phyloP scores from a whole-genome alignment of 2,329 filamentous ascomycete species.

The Arthroderma sp. region DNA sequence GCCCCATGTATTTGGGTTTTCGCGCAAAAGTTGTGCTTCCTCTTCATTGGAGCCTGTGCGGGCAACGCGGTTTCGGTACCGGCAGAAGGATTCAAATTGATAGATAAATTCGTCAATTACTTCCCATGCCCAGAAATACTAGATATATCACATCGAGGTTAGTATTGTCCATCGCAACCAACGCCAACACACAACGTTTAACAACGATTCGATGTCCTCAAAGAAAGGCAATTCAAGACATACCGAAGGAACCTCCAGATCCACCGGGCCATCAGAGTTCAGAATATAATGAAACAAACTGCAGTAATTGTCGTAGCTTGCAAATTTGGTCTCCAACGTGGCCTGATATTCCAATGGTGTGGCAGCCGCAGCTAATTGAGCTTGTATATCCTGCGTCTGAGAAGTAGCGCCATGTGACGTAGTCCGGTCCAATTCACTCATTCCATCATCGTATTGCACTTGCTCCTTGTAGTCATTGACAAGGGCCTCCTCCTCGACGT shows the following conservation, averaged over 20 bases:
- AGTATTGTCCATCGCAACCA: background rate
- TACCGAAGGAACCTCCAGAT: constrained; percentile 91
- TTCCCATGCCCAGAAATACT: constrained; percentile 99
- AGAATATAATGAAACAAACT: constrained; percentile 98
- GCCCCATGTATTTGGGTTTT: constrained; percentile 98
- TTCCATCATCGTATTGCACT: constrained; percentile 80
- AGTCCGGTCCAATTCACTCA: constrained; percentile 67
- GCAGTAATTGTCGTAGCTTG: constrained; percentile 99
- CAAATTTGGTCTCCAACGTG: constrained; percentile 90
- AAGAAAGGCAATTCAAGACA: constrained; percentile 27
- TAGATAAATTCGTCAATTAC: constrained; percentile 99
- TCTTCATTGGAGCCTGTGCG: constrained; percentile 72
- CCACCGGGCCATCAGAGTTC: constrained; percentile 97
- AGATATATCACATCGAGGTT: constrained; percentile 11
- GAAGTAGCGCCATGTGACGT: constrained; percentile 56
- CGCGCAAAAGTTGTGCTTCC: constrained; percentile 78
- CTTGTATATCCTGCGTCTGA: constrained; percentile 83
- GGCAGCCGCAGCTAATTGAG: constrained; percentile 77
- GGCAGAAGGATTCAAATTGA: constrained; percentile 99
- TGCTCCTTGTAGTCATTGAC: constrained; percentile 95
- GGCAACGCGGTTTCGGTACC: constrained; percentile 85
- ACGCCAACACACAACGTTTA: background rate
- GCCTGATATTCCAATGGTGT: constrained; percentile 94
- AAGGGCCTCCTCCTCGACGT: constrained; percentile 89
- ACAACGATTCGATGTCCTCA: background rate